Percentiles rank a stretch among this genome's conserved stretches.
These are phyloP conservation scores for Fusarium falciforme DNA, from an alignment of 2,329 filamentous ascomycete species.

Conservation along the genomic window DNA sequence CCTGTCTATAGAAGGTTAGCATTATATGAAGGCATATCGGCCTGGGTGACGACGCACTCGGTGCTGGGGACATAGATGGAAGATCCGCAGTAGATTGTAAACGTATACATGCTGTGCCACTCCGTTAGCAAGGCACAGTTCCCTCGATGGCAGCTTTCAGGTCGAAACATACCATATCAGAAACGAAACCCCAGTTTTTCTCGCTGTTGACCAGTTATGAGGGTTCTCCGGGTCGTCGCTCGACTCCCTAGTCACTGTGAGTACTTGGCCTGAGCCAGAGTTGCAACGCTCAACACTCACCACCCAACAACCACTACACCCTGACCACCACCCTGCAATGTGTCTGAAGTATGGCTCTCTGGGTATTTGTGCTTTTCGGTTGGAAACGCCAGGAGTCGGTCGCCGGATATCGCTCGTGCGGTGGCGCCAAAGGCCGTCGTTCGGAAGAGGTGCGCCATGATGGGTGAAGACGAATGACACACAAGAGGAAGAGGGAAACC, in stretches of 20 bases:
- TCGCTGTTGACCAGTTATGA: background rate
- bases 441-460: background rate
- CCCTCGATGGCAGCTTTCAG: accelerated
- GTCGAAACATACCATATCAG: background rate
- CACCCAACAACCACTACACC: background rate
- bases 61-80: background rate
- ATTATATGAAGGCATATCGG: background rate
- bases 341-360: background rate
- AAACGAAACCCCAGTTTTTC: background rate
- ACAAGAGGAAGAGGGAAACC: background rate
- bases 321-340: background rate
- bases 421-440: background rate
- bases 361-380: background rate
- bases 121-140: background rate
- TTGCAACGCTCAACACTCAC: background rate
- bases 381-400: background rate
- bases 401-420: background rate
- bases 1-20: background rate
- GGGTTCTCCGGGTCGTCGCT: background rate
- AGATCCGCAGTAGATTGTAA: background rate
- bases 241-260: background rate
- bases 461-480: background rate
- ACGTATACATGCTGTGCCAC: background rate
- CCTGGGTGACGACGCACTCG: background rate
- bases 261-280: background rate